phyloP scores from a whole-genome alignment of 225 moss, liverwort and hornwort genomes.

The Neckera pumila region DNA sequence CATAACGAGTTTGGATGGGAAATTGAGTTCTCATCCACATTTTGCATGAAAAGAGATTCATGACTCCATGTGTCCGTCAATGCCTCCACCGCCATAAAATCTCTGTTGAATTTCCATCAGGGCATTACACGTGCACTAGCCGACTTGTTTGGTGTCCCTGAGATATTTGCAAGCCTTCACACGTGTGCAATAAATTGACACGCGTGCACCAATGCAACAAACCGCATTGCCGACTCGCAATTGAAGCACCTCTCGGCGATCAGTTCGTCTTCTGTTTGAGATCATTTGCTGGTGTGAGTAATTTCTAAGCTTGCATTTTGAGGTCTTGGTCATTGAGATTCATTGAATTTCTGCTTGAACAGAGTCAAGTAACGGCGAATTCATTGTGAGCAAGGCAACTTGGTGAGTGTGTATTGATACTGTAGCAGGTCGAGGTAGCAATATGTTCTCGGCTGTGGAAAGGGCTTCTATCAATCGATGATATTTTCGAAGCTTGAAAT shows the following conservation, averaged over 20 bases:
- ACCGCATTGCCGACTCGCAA: not conserved
- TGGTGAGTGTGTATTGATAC: not conserved
- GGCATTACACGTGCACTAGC: not conserved
- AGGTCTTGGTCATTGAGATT: no score
- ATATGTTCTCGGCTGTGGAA: not conserved
- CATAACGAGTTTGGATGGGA: no score
- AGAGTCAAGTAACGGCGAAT: not conserved
- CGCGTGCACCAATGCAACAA: no score
- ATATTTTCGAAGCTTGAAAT: not conserved
- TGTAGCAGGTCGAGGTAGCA: not conserved
- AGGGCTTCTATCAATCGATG: not conserved
- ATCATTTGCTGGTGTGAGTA: not conserved
- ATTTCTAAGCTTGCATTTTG: not conserved
- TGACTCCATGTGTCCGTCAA: not conserved
- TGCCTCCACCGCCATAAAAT: not conserved
- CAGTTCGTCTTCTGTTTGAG: not conserved
- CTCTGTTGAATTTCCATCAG: not conserved
- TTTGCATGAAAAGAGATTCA: not conserved
- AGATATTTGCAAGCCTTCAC: not conserved
- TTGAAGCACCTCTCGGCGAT: no score
- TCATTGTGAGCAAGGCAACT: not conserved
- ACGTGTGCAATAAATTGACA: not conserved
- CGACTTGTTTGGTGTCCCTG: not conserved
- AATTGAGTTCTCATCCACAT: not conserved
- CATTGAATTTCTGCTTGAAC: not conserved